phyloP scores from a whole-genome alignment of 2,329 filamentous ascomycete species.

The Berkeleyomyces basicola region DNA sequence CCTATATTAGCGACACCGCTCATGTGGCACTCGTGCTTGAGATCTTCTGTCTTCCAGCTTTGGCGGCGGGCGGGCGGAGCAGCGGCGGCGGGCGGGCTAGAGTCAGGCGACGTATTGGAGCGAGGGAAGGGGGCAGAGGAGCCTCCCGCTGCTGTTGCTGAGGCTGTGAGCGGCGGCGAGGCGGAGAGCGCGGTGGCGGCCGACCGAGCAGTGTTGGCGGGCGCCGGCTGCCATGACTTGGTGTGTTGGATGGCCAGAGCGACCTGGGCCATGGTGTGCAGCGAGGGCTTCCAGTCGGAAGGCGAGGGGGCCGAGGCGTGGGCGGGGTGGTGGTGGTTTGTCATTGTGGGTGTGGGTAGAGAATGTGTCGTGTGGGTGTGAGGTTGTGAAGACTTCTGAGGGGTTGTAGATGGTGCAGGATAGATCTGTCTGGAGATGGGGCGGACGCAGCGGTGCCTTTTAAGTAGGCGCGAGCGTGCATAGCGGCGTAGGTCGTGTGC shows the following conservation, averaged over 20 bases:
- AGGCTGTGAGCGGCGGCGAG: slow-evolving; percentile 13
- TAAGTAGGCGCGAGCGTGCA: no score
- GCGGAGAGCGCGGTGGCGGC: background rate
- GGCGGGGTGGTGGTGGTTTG: background rate
- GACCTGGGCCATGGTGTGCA: slow-evolving; percentile 8
- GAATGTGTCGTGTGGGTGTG: background rate
- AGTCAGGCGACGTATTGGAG: background rate
- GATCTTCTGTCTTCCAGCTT: slow-evolving; percentile 38
- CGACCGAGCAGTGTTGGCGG: background rate
- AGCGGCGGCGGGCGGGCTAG: background rate
- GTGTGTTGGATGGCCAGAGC: slow-evolving; percentile 8
- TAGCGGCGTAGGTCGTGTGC: no score
- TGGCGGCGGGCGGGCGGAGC: slow-evolving; percentile 25
- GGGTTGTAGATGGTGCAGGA: no score
- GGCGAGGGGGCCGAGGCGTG: background rate
- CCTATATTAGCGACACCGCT: slow-evolving; percentile 22
- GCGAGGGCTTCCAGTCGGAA: slow-evolving; percentile 5
- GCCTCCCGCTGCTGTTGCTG: no score
- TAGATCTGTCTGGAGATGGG: no score
- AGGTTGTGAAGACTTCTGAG: no score
- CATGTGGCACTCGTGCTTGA: slow-evolving; percentile 36
- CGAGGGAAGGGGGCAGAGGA: background rate
- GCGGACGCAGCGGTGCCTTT: no score
- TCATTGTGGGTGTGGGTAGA: background rate
- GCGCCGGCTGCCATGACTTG: slow-evolving; percentile 4